Evolutionary conservation across 176 grass and related monocot species (phyloP).

Genomic region (Musa schizocarpa): DNA sequence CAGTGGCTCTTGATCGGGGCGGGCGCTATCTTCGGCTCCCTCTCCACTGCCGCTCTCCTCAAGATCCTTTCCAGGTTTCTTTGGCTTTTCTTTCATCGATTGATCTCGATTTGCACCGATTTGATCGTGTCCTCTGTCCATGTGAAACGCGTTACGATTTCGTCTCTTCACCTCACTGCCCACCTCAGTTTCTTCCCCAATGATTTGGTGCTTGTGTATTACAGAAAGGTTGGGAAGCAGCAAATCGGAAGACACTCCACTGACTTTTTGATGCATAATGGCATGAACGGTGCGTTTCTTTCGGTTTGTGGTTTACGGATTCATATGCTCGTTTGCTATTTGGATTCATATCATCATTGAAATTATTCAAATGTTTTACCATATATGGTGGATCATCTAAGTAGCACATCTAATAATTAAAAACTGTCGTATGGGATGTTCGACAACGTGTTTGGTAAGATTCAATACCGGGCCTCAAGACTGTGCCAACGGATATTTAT

Average conservation of each 20-base stretch:
- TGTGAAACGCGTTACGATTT: not conserved
- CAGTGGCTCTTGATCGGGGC: slow-evolving; percentile 43
- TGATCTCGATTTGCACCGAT: not conserved
- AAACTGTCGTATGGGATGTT: too few relatives aligned
- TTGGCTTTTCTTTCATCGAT: not conserved
- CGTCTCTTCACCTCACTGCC: not conserved
- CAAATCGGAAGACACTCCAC: not conserved
- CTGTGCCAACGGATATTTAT: too few relatives aligned
- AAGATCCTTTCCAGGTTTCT: slow-evolving; percentile 43
- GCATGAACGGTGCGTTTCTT: not conserved
- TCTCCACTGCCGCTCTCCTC: slow-evolving; percentile 38
- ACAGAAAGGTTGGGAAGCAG: not conserved
- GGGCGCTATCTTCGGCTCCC: slow-evolving; percentile 40
- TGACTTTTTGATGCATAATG: not conserved
- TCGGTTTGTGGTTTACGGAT: not conserved
- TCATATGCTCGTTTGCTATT: not conserved
- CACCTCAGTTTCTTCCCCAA: not conserved
- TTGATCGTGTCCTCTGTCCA: not conserved
- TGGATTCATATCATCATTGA: not conserved
- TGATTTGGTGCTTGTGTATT: not conserved
- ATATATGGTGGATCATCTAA: too few relatives aligned
- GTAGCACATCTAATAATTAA: too few relatives aligned
- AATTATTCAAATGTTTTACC: too few relatives aligned
- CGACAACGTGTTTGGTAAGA: too few relatives aligned
- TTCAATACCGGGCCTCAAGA: too few relatives aligned